Conservation (phyloP, 2,329 filamentous ascomycete species). For the Gnomoniopsis smithogilvyi region DNA sequence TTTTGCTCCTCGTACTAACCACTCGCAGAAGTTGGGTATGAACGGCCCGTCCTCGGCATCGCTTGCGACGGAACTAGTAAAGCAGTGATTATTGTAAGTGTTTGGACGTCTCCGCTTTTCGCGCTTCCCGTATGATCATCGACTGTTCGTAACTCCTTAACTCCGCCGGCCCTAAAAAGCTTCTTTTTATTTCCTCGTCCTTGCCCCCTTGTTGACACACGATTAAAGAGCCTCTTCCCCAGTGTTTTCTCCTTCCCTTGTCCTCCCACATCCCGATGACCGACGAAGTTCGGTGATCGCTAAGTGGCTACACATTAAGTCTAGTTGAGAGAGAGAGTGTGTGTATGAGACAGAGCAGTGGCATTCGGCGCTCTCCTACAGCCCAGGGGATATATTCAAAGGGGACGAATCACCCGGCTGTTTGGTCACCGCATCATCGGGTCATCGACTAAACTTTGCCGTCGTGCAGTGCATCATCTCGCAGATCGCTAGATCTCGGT, state of each 20-base stretch:
- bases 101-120: neutral
- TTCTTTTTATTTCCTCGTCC: neutral
- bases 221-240: too few species aligned
- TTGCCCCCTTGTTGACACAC: neutral
- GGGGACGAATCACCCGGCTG: neutral
- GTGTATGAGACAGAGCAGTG: neutral
- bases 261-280: neutral
- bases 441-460: neutral
- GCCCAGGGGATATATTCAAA: neutral
- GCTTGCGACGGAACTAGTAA: too few species aligned
- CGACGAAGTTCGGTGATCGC: neutral
- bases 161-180: neutral
- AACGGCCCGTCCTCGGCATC: too few species aligned
- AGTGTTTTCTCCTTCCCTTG: neutral
- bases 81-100: too few species aligned
- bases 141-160: neutral
- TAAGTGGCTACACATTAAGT: neutral
- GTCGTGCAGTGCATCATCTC: neutral
- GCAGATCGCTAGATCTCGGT: neutral
- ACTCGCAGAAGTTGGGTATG: too few species aligned
- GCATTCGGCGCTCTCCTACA: neutral
- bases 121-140: neutral
- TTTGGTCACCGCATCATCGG: neutral
- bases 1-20: too few species aligned
- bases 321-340: neutral